Conservation (phyloP, 257 asterid genomes). For the Penstemon eatonii region DNA sequence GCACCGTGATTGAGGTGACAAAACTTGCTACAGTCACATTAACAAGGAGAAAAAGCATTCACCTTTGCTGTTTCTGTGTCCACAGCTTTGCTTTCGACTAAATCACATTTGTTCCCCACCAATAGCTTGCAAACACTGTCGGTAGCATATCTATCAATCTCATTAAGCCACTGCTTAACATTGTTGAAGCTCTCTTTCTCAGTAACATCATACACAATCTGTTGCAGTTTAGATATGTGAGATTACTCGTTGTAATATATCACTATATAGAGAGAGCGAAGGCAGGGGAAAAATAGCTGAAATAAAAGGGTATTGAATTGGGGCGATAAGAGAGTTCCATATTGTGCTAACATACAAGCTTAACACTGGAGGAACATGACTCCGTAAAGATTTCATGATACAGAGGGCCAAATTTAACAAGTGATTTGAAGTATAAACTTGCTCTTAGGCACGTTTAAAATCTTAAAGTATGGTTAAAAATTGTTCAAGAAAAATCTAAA, state of each 20-base stretch:
- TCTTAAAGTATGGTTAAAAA: background rate
- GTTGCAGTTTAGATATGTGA: constrained; percentile 29
- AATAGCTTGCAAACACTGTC: constrained; percentile 97
- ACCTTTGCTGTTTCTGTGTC: constrained; percentile 89
- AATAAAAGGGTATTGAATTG: background rate
- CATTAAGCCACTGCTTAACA: constrained; percentile 96
- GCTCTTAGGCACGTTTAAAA: background rate
- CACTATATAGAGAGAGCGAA: too few relatives aligned
- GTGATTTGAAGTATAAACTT: background rate
- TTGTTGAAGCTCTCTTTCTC: constrained; percentile 98
- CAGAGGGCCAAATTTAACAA: constrained; percentile 9
- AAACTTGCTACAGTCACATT: constrained; percentile 8
- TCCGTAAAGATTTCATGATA: background rate
- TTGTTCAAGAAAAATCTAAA: too few relatives aligned
- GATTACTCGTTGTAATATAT: background rate
- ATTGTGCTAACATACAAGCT: too few relatives aligned
- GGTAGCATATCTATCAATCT: constrained; percentile 91
- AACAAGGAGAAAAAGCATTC: constrained; percentile 4
- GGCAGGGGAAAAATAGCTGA: too few relatives aligned
- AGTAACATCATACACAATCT: constrained; percentile 96
- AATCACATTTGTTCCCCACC: constrained; percentile 96
- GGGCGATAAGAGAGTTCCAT: background rate
- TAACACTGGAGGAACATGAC: too few relatives aligned
- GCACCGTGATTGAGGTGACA: background rate
- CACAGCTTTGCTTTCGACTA: constrained; percentile 84